Base-by-base conservation (phyloP, 441 rosid species). In the Brassica hybrid region DNA sequence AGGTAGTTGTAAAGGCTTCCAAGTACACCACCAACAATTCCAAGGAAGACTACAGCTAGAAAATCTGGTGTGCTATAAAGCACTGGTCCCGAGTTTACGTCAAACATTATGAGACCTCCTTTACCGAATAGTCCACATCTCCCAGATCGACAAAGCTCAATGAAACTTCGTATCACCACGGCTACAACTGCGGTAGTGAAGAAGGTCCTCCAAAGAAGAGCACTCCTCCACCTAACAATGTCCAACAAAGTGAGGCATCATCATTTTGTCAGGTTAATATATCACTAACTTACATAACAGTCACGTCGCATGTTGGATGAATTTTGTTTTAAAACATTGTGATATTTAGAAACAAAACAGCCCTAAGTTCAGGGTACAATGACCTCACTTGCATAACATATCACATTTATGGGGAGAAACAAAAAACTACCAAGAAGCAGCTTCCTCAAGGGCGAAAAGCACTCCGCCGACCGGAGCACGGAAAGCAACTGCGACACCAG, bases 401-500 rank as follows among this genome's bases (percentile, higher is more conserved):
- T 21, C 23, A 21, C 23, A 21, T 21, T 21, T 21, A 21, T 21
- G 23, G 23, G 23, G 23, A 21, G 32, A 27, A 27, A 27, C 5
- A 27, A 59, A 69, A 41, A 27, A 21, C 17, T 88, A 92, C 98
- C 98, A 96, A 64, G 99, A 93, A 77, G 97, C 94, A 74, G 89
- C 97, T 84, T 96, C 99, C 83, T 96, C 97, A 48, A 96, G 99
- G 41, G 99, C 97, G 50, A 96, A 96, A 65, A 96, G 93, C 14
- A 96, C 97, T 21, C 99, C 99, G 1, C 99, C 99, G 65, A 93
- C 99, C 14, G 99, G 99, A 66, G 98, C 98, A 34, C 97, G 94
- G 66, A 93, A 96, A 10, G 99, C 98, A 79, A 96, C 97, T 14
- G 99, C 99, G 3, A 96, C 97, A 78, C 99, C 98, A 77, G 99